Evolutionary conservation across 139 green algal genomes (phyloP), one percentile per base, ranked within the genome.

Genomic region (Nannochloris sp.): DNA sequence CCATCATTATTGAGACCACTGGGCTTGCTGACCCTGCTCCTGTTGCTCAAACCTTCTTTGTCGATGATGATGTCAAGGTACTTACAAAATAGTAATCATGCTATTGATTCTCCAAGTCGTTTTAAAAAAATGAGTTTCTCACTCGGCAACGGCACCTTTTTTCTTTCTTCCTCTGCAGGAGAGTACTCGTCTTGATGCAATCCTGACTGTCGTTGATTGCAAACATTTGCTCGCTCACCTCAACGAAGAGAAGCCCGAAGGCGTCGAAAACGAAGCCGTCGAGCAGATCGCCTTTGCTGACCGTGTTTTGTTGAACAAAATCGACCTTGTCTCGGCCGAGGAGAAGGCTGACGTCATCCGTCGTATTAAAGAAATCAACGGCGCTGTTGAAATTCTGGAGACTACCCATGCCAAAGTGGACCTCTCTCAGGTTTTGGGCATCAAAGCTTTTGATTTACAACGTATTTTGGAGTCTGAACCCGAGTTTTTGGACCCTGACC

Each of bases 251-350:
- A 94, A 93, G 76, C 83, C 83, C 2, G 86, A 86, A 13, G 89
- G 78, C 1, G 80, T 87, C 8, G 83, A 89, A 14, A 95, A 95
- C 57, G 87, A 95, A 23, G 35, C 64, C 7, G 61, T 73, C 14
- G 63, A 73, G 65, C 89, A 96, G 71, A 72, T 96, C 10, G 89
- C 90, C 0, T 95, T 96, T 65, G 84, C 83, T 1, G 90, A 96
- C 73, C 75, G 87, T 10, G 78, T 96, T 5, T 75, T 96, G 23
- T 77, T 96, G 0, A 96, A 96, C 80, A 96, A 96, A 68, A 79
- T 75, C 0, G 81, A 87, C 61, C 66, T 87, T 30, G 81, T 83
- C 0, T 58, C 34, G 14, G 65, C 71, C 2, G 71, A 76, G 24
- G 72, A 85, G 68, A 67, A 77, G 53, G 9, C 29, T 12, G 48